Conservation (phyloP, 805 yeast genomes). For the Kodamaea jinghongensis region DNA sequence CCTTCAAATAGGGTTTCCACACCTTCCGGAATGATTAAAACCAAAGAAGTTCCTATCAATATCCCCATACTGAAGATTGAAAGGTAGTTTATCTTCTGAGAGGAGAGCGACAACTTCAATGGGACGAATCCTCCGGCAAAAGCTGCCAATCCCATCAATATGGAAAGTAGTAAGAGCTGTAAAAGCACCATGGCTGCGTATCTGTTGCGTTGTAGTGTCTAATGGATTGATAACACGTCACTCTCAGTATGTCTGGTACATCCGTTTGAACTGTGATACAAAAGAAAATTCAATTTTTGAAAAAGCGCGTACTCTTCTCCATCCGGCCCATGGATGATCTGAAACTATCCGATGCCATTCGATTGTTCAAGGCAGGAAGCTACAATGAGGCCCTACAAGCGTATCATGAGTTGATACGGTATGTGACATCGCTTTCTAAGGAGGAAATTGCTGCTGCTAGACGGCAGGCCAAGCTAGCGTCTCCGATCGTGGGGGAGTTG, state of each 20-base stretch:
- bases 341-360: slow-evolving; percentile 19
- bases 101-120: slow-evolving; percentile 23
- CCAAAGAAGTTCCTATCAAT: slow-evolving; percentile 56
- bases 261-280: too few relatives aligned
- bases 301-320: too few relatives aligned
- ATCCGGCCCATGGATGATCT: slow-evolving; percentile 8
- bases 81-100: slow-evolving; percentile 30
- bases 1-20: slow-evolving; percentile 40
- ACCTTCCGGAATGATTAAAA: slow-evolving; percentile 67
- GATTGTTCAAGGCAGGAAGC: slow-evolving; percentile 29
- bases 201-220: too few relatives aligned
- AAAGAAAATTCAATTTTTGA: too few relatives aligned
- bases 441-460: not conserved
- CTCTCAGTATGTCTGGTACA: too few relatives aligned
- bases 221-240: too few relatives aligned
- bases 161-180: slow-evolving; percentile 9
- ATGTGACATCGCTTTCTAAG: slow-evolving; percentile 16
- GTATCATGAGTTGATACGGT: slow-evolving; percentile 25
- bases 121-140: slow-evolving; percentile 26
- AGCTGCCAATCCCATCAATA: slow-evolving; percentile 19
- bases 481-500: slow-evolving; percentile 28
- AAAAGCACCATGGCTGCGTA: too few relatives aligned
- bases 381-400: slow-evolving; percentile 26
- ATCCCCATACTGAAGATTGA: slow-evolving; percentile 60
- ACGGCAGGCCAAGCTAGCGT: slow-evolving; percentile 3